phyloP scores from a whole-genome alignment of 129 eudicot genomes.

The Helianthus tuberosus region DNA sequence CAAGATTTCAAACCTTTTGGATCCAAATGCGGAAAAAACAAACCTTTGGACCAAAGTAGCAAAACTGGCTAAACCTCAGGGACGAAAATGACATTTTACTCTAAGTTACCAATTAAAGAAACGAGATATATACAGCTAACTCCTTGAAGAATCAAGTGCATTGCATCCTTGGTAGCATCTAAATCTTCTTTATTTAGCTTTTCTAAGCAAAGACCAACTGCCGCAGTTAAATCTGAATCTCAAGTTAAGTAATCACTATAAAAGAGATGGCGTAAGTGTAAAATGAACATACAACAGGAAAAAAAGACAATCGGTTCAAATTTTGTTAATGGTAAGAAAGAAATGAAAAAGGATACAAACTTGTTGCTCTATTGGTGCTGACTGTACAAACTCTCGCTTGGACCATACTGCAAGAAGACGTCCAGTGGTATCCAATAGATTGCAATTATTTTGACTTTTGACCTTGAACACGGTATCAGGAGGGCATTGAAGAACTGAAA shows the following conservation, averaged over 20 bases:
- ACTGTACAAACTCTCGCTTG: conserved; percentile 83
- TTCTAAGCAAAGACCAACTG: conserved; percentile 82
- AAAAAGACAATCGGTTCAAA: background rate
- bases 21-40: too few species aligned
- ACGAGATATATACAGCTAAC: conserved; percentile 68
- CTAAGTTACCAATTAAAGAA: conserved; percentile 9
- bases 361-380: conserved; percentile 89
- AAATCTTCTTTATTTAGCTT: conserved; percentile 83
- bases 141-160: conserved; percentile 90
- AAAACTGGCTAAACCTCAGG: too few species aligned
- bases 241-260: conserved; percentile 44
- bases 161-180: conserved; percentile 73
- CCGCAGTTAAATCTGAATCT: conserved; percentile 87
- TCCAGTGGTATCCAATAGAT: conserved; percentile 59
- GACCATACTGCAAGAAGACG: conserved; percentile 84
- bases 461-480: conserved; percentile 44
- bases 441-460: conserved; percentile 40
- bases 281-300: conserved; percentile 7
- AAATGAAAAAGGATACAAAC: conserved; percentile 64
- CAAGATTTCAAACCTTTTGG: too few species aligned
- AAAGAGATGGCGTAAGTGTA: conserved; percentile 12
- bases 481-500: conserved; percentile 78
- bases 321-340: background rate
- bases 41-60: too few species aligned
- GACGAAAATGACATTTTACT: too few species aligned